Conservation (phyloP, 2,329 filamentous ascomycete species). For the Grosmannia huntii region DNA sequence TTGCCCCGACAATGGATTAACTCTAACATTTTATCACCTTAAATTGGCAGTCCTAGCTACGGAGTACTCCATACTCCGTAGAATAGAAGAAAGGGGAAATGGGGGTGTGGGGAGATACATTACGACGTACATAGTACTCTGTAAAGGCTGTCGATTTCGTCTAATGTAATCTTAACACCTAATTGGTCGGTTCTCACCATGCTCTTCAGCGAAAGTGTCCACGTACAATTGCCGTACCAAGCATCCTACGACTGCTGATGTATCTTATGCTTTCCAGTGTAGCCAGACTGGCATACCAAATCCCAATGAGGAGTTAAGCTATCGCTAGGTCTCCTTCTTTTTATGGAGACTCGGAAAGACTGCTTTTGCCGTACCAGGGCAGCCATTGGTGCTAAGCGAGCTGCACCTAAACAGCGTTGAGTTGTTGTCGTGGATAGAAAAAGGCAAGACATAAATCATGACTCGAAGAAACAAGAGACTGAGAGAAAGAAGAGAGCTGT, state of each 20-base stretch:
- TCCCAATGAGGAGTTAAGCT: too few relatives aligned
- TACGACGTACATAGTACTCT: too few relatives aligned
- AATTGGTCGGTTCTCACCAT: not conserved
- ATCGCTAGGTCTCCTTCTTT: not conserved
- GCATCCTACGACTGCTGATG: not conserved
- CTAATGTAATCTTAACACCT: slow-evolving; percentile 4
- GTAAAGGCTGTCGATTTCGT: slow-evolving; percentile 1
- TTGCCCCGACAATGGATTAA: not conserved
- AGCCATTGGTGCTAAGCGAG: not conserved
- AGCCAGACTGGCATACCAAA: not conserved
- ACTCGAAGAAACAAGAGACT: not conserved
- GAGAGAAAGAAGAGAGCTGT: not conserved
- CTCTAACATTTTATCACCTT: too few relatives aligned
- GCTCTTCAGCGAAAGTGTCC: not conserved
- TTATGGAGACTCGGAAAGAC: not conserved
- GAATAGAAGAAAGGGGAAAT: not conserved
- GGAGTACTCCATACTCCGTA: too few relatives aligned
- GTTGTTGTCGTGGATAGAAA: not conserved
- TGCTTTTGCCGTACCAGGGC: not conserved
- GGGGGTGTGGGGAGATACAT: not conserved
- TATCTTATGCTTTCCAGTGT: not conserved
- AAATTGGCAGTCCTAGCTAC: not conserved
- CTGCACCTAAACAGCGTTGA: not conserved
- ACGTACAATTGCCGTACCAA: not conserved
- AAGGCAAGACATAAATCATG: not conserved